These are phyloP conservation scores for Ustilago sp. DNA, from an alignment of 1,284 basidiomycete genomes.

Conservation along the genomic window DNA sequence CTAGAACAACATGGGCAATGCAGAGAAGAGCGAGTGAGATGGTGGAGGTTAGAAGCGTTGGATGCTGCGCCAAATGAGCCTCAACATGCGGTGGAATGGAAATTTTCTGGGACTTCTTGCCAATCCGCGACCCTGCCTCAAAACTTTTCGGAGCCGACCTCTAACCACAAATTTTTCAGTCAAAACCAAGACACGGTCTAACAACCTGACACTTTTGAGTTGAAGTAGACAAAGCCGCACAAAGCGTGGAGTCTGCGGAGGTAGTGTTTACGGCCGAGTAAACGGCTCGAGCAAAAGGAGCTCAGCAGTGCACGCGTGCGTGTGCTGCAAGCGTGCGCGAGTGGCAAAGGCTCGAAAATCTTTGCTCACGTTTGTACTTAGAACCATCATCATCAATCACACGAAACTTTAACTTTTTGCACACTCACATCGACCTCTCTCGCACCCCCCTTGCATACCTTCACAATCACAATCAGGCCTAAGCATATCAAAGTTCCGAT, in stretches of 20 bases:
- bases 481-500: background rate
- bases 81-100: background rate
- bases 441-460: background rate
- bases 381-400: too few relatives aligned
- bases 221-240: too few relatives aligned
- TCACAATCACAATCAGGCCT: background rate
- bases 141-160: constrained; percentile 10
- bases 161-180: background rate
- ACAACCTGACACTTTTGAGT: background rate
- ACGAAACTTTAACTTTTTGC: too few relatives aligned
- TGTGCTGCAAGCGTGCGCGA: too few relatives aligned
- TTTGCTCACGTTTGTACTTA: too few relatives aligned
- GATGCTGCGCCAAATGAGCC: constrained; percentile 1
- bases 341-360: too few relatives aligned
- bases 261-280: too few relatives aligned
- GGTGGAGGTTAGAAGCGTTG: background rate
- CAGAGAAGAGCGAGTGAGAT: background rate
- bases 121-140: background rate
- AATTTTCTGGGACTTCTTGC: constrained; percentile 21
- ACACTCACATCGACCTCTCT: background rate
- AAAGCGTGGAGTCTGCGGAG: too few relatives aligned
- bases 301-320: too few relatives aligned
- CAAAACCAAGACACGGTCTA: background rate
- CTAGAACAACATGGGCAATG: background rate
- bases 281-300: too few relatives aligned